These are phyloP conservation scores for Lentinula aciculospora DNA, from an alignment of 768 basidiomycete genomes.

Conservation along the genomic window DNA sequence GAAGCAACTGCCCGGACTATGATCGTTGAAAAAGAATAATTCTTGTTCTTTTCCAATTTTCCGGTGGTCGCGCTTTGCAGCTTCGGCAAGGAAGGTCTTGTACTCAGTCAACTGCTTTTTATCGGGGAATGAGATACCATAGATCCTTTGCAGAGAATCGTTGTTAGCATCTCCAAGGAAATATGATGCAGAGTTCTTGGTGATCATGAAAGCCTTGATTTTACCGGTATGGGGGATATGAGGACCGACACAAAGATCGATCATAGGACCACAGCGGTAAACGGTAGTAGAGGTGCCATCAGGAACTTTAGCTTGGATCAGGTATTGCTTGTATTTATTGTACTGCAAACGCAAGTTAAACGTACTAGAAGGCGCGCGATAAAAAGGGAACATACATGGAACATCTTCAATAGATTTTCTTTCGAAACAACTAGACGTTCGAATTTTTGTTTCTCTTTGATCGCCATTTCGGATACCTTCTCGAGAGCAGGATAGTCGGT, in stretches of 20 bases:
- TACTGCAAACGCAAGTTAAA: conserved; percentile 52
- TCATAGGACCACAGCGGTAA: conserved; percentile 97
- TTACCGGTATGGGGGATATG: conserved; percentile 97
- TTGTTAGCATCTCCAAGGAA: conserved; percentile 93
- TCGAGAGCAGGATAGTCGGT: conserved; percentile 87
- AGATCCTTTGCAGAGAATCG: conserved; percentile 92
- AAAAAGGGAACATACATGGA: conserved; percentile 51
- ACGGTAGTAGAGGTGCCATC: conserved; percentile 97
- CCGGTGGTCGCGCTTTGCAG: conserved; percentile 96
- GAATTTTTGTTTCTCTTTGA: conserved; percentile 98
- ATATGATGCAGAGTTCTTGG: conserved; percentile 98
- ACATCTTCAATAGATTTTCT: conserved; percentile 96
- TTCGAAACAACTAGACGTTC: conserved; percentile 92
- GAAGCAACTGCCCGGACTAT: conserved; percentile 93
- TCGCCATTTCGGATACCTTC: conserved; percentile 76
- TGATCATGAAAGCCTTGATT: conserved; percentile 96
- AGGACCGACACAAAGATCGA: conserved; percentile 95
- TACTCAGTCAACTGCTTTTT: conserved; percentile 92
- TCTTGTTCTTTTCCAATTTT: conserved; percentile 99
- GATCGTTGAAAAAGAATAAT: conserved; percentile 96
- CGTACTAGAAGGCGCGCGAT: conserved; percentile 1
- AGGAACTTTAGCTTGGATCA: conserved; percentile 92
- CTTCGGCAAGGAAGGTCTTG: conserved; percentile 93
- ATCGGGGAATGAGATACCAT: conserved; percentile 99
- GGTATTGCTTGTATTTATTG: conserved; percentile 96